phyloP scores from a whole-genome alignment of 495 filamentous ascomycete genomes.

The Aspergillus taichungensis region DNA sequence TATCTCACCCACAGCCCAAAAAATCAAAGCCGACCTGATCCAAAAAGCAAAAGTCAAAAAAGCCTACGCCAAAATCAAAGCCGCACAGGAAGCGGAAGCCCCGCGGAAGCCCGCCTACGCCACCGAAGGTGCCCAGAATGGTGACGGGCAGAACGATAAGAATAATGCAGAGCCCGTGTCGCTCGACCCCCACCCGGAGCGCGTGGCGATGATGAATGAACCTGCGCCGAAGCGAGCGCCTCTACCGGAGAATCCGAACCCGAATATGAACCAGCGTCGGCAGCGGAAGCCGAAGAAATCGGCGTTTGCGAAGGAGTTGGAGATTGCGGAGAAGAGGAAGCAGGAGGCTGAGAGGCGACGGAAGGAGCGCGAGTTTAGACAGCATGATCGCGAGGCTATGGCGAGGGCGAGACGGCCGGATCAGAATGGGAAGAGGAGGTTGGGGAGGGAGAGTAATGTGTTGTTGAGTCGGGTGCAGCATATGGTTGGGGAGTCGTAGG shows the following conservation, averaged over 20 bases:
- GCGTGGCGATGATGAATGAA: slow-evolving; percentile 57
- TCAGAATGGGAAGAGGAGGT: slow-evolving; percentile 67
- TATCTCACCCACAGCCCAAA: slow-evolving; percentile 54
- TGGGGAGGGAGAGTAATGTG: slow-evolving; percentile 79
- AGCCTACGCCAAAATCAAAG: slow-evolving; percentile 81
- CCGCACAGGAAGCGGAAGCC: slow-evolving; percentile 37
- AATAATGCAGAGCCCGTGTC: slow-evolving; percentile 23
- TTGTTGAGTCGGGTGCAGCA: slow-evolving; percentile 73
- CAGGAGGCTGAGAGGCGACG: slow-evolving; percentile 54
- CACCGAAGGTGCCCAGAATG: slow-evolving; percentile 15
- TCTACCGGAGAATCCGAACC: slow-evolving; percentile 11
- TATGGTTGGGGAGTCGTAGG: slow-evolving; percentile 43
- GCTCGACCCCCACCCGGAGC: slow-evolving; percentile 61
- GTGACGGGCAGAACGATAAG: slow-evolving; percentile 13
- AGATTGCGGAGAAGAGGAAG: slow-evolving; percentile 56
- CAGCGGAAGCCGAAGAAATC: slow-evolving; percentile 46
- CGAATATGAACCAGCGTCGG: slow-evolving; percentile 12
- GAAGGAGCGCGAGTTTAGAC: slow-evolving; percentile 48
- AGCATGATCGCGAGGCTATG: slow-evolving; percentile 59
- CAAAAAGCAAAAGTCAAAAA: slow-evolving; percentile 92
- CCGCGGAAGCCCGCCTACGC: slow-evolving; percentile 22
- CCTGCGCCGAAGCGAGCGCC: slow-evolving; percentile 16
- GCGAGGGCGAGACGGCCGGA: slow-evolving; percentile 68
- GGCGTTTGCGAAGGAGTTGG: slow-evolving; percentile 69
- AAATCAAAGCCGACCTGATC: slow-evolving; percentile 86